A percentile compares a stretch with the other conserved stretches of the same genome.
phyloP scores from a whole-genome alignment of 805 yeast species.

The Pichia nakasei region DNA sequence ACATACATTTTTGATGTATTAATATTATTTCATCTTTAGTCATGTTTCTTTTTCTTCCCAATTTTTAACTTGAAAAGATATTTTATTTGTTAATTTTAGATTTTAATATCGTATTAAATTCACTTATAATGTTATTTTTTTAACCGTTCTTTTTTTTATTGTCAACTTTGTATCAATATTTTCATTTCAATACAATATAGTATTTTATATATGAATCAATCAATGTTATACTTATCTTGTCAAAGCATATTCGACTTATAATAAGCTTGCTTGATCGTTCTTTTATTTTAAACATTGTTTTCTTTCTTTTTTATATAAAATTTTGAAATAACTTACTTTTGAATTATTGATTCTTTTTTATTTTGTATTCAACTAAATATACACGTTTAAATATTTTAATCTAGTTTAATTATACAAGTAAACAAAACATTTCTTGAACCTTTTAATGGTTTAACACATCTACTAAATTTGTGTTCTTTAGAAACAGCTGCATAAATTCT shows the following conservation, averaged over 20 bases:
- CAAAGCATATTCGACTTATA: background rate
- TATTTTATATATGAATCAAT: background rate
- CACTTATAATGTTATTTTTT: background rate
- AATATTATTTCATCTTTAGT: too few relatives aligned
- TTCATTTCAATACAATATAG: background rate
- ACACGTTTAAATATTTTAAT: too few relatives aligned
- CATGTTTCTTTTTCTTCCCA: too few relatives aligned
- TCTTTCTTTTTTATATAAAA: too few relatives aligned
- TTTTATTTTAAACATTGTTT: background rate
- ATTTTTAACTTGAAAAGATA: too few relatives aligned
- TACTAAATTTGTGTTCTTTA: conserved; percentile 82
- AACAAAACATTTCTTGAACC: conserved; percentile 71
- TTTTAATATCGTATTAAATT: too few relatives aligned
- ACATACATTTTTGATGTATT: too few relatives aligned
- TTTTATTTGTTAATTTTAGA: too few relatives aligned
- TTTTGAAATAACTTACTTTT: too few relatives aligned
- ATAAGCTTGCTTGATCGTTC: background rate
- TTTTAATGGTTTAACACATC: conserved; percentile 61
- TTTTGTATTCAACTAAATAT: too few relatives aligned
- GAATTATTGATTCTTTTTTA: too few relatives aligned
- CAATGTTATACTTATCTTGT: background rate
- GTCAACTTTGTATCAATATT: background rate
- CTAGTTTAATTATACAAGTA: conserved; percentile 36
- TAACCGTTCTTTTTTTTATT: background rate
- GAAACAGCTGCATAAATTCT: conserved; percentile 60